Evolutionary conservation across 2,329 filamentous ascomycete genomes (phyloP), one percentile per base, ranked within the genome.

Genomic region (Westerdykella sp.): DNA sequence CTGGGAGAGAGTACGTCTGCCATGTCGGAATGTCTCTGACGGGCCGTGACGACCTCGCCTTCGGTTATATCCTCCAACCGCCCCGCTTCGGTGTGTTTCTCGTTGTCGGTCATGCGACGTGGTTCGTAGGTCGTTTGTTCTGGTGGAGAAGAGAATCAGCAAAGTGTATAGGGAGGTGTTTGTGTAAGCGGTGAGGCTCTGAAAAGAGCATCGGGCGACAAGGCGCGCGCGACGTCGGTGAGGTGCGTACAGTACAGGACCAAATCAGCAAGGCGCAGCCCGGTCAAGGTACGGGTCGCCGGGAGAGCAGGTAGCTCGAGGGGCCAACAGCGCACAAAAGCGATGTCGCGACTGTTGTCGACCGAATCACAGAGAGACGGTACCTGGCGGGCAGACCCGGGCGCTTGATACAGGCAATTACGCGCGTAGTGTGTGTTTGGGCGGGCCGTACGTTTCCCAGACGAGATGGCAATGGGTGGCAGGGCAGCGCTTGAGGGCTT

Each of bases 1-100:
- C 62, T 48, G 30, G 60, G 63, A 6, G 64, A 66, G 45, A 66
- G 50, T 21, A 68, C 60, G 44, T 66, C 60, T 22, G 65, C 66
- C 66, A 69, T 69, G 46, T 49, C 52, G 40, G 55, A 44, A 23
- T 53, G 43, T 42, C 40, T 39, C 39, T 42, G 46, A 31, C 51
- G 54, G 45, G 48, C 52, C 45, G 50, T 53, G 42, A 54, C 53
- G 37, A 50, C 53, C 42, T 56, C 55, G 35, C 58, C 57, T 49
- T 64, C 56, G 39, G 55, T 48, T 40, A 57, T 61, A 44, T 56
- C 44, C 46, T 56, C 56, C 51, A 60, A 55, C 49, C 56, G 57
- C 45, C 51, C 57, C 46, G 50, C 39, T 46, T 60, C 55, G 51
- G 51, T 45, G 39, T 55, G 47, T 49, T 44, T 42, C 18, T 55